Conservation (phyloP, 352 stramenopile species). For the Saprolegnia parasitica region DNA sequence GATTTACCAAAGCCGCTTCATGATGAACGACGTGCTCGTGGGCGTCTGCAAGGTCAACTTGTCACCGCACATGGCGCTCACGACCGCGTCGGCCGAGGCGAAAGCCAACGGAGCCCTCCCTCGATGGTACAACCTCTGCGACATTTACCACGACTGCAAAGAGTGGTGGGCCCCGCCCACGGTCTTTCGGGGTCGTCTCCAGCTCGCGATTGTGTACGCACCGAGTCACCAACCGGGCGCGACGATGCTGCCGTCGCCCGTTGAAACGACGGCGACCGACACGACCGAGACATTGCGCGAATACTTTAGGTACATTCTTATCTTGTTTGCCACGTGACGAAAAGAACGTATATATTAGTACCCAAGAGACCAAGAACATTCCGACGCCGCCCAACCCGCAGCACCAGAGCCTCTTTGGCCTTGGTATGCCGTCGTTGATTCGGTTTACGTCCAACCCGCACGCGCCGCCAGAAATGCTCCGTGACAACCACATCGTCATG, state of each 20-base stretch:
- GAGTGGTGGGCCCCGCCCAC: slow-evolving; percentile 79
- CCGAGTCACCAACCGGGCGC: slow-evolving; percentile 34
- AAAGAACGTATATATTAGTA: slow-evolving; percentile 8
- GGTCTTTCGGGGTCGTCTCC: slow-evolving; percentile 71
- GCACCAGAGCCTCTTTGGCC: slow-evolving; percentile 5
- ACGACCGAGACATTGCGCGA: slow-evolving; percentile 24
- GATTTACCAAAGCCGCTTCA: slow-evolving; percentile 80
- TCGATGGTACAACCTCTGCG: slow-evolving; percentile 74
- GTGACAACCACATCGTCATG: slow-evolving; percentile 62
- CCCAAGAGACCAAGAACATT: slow-evolving; percentile 13
- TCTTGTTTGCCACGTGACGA: background rate
- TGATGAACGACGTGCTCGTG: slow-evolving; percentile 69
- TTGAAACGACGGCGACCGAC: slow-evolving; percentile 9
- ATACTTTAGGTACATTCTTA: slow-evolving; percentile 27
- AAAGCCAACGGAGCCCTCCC: slow-evolving; percentile 74
- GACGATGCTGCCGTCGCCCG: background rate
- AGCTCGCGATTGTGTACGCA: slow-evolving; percentile 73
- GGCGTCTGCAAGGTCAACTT: slow-evolving; percentile 84
- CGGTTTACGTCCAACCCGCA: slow-evolving; percentile 18
- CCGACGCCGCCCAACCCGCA: background rate
- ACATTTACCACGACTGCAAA: slow-evolving; percentile 83
- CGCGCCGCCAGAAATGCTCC: slow-evolving; percentile 31
- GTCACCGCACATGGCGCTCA: slow-evolving; percentile 72
- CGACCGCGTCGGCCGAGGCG: slow-evolving; percentile 71
- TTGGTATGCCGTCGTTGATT: slow-evolving; percentile 23